Conservation (phyloP, 306 rosid species). For the Cotoneaster glaucophyllus region DNA sequence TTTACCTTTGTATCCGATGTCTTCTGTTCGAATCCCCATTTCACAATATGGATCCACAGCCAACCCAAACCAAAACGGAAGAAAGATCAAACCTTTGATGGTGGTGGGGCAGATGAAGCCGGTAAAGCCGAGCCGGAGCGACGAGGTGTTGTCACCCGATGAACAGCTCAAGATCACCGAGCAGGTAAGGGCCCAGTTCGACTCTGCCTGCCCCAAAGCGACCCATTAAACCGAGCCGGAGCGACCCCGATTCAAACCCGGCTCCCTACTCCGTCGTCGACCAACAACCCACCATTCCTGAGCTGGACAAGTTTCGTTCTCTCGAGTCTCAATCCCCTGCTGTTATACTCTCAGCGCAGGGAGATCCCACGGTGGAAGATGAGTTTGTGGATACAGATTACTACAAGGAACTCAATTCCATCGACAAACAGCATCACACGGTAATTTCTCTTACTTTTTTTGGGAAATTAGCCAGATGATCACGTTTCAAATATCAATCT, state of each 20-base stretch:
- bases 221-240: slow-evolving; percentile 59
- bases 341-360: slow-evolving; percentile 22
- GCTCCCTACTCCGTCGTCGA: neutral
- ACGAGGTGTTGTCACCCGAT: slow-evolving; percentile 44
- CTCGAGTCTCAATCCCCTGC: slow-evolving; percentile 51
- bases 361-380: slow-evolving; percentile 21
- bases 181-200: slow-evolving; percentile 55
- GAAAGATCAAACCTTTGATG: neutral
- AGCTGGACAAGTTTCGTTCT: slow-evolving; percentile 47
- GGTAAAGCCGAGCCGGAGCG: slow-evolving; percentile 72
- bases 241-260: slow-evolving; percentile 45
- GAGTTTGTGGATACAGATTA: slow-evolving; percentile 70
- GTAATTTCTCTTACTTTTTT: slow-evolving; percentile 6
- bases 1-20: neutral
- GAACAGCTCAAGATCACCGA: slow-evolving; percentile 50
- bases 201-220: slow-evolving; percentile 53
- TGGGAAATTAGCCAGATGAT: too few species aligned
- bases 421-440: slow-evolving; percentile 64
- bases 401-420: slow-evolving; percentile 45
- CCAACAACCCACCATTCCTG: slow-evolving; percentile 31
- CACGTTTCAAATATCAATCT: too few species aligned
- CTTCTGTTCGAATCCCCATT: too few species aligned
- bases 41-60: too few species aligned
- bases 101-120: slow-evolving; percentile 38
- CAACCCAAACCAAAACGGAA: neutral